phyloP scores from a whole-genome alignment of 768 basidiomycete genomes.

The Tulasnella sp. region DNA sequence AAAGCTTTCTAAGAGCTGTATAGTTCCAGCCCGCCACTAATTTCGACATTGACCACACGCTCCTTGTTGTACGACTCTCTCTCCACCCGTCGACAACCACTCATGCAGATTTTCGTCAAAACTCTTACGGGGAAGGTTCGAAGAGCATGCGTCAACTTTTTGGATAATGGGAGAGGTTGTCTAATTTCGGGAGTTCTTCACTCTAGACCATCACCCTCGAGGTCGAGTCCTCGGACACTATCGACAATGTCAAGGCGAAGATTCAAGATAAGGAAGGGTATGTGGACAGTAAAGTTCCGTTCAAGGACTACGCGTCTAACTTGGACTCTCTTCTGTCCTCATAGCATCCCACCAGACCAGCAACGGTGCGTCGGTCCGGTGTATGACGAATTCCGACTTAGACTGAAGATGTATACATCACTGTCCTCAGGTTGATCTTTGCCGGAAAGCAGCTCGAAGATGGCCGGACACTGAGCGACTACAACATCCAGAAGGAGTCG shows the following conservation, averaged over 20 bases:
- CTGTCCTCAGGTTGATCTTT: slow-evolving; percentile 64
- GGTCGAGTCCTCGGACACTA: slow-evolving; percentile 95
- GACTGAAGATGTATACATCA: slow-evolving; percentile 28
- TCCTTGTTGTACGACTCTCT: neutral
- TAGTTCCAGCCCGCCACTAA: neutral
- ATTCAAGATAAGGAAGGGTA: slow-evolving; percentile 77
- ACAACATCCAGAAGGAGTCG: slow-evolving; percentile 99
- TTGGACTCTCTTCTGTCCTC: neutral
- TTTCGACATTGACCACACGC: neutral
- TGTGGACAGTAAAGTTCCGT: slow-evolving; percentile 31
- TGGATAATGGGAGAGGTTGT: neutral
- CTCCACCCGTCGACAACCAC: neutral
- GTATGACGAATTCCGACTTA: neutral
- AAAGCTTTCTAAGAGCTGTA: neutral
- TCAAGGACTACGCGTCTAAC: neutral
- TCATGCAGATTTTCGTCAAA: slow-evolving; percentile 74
- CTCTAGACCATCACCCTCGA: slow-evolving; percentile 94
- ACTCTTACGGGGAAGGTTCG: slow-evolving; percentile 73
- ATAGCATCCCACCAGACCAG: slow-evolving; percentile 87
- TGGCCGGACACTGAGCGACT: slow-evolving; percentile 92
- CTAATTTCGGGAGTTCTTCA: slow-evolving; percentile 32
- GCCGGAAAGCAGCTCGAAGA: slow-evolving; percentile 99
- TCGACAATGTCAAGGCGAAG: slow-evolving; percentile 90
- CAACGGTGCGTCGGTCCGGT: slow-evolving; percentile 44
- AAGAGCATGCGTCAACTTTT: neutral